Percentiles rank a stretch among this genome's conserved stretches.
Conservation (phyloP, 305 asterid genomes). For the Solanum aculeatissimum region DNA sequence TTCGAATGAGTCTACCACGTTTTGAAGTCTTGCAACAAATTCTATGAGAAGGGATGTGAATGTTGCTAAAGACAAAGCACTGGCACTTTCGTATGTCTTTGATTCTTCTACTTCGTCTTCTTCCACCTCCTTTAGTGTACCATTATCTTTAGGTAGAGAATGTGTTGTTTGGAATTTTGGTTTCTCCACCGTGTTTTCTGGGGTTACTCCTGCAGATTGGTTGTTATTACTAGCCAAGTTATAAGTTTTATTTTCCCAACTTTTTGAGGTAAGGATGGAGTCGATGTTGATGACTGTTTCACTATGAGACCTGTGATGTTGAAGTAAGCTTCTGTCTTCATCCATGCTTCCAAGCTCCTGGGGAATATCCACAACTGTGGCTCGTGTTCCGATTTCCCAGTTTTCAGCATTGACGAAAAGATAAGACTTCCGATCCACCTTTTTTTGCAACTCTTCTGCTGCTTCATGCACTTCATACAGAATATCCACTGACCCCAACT, state of each 20-base stretch:
- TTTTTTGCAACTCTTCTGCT: conserved; percentile 31
- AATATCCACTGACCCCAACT: conserved; percentile 17
- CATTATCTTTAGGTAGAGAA: background rate
- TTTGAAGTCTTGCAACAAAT: conserved; percentile 39
- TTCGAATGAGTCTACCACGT: conserved; percentile 24
- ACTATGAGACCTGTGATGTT: conserved; percentile 8
- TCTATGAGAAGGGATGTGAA: conserved; percentile 33
- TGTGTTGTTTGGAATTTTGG: background rate
- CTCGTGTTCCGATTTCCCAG: conserved; percentile 27
- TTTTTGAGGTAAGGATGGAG: conserved; percentile 10
- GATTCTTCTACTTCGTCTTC: conserved; percentile 7
- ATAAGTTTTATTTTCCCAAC: conserved; percentile 13
- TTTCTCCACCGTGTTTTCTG: background rate
- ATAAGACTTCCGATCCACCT: conserved; percentile 31
- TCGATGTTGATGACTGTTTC: conserved; percentile 15
- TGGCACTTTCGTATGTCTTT: conserved; percentile 29
- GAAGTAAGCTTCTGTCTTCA: background rate
- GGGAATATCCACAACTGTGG: background rate
- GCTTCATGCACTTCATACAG: conserved; percentile 33
- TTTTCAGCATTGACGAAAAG: conserved; percentile 32
- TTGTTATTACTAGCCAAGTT: background rate
- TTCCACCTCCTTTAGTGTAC: background rate
- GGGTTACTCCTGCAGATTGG: conserved; percentile 1
- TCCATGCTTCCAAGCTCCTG: conserved; percentile 7
- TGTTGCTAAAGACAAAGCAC: conserved; percentile 28